phyloP scores from a whole-genome alignment of 148 eudicot genomes.

The Fagopyrum esculentum region DNA sequence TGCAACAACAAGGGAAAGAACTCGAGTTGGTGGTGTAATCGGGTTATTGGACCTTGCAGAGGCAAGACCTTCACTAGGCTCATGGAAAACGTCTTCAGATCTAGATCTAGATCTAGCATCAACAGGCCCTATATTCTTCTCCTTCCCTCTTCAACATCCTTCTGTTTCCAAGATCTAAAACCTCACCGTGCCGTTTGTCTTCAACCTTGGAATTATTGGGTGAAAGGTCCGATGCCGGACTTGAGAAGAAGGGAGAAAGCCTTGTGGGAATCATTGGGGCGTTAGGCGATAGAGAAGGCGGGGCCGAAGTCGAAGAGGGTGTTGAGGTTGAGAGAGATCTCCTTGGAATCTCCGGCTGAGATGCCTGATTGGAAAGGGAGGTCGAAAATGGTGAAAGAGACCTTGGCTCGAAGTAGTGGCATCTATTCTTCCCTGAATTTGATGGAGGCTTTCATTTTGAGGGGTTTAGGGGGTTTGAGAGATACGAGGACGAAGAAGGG shows the following conservation, averaged over 20 bases:
- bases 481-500: not conserved
- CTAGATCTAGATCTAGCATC: too few species aligned
- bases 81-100: too few species aligned
- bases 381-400: constrained; percentile 54
- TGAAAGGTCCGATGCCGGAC: constrained; percentile 54
- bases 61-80: too few species aligned
- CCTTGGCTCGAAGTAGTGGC: constrained; percentile 68
- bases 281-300: constrained; percentile 51
- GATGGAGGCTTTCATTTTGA: constrained; percentile 73
- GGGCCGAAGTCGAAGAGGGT: constrained; percentile 78
- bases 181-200: too few species aligned
- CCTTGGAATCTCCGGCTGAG: constrained; percentile 63
- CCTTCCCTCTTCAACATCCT: too few species aligned
- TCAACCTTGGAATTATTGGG: too few species aligned
- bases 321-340: constrained; percentile 40
- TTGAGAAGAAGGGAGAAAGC: constrained; percentile 61
- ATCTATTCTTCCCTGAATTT: constrained; percentile 76
- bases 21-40: too few species aligned
- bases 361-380: constrained; percentile 67
- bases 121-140: too few species aligned
- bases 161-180: too few species aligned
- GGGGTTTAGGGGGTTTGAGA: not conserved
- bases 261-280: constrained; percentile 62
- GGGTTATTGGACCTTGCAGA: too few species aligned
- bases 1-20: too few species aligned